Conservation (phyloP, 352 stramenopile genomes). For the Phytophthora citricola region DNA sequence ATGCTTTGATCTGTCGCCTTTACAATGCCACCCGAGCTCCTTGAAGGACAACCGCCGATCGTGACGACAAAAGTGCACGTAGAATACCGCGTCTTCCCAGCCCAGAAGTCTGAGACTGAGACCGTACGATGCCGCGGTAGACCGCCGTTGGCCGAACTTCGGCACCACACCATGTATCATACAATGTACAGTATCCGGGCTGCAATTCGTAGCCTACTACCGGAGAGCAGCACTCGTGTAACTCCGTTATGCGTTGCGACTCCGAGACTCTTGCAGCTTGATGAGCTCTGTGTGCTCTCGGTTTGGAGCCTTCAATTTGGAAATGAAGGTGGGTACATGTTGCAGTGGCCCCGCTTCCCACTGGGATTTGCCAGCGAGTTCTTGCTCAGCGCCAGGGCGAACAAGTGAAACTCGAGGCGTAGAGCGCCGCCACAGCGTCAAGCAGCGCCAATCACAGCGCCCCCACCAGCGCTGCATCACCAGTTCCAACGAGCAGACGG, state of each 20-base stretch:
- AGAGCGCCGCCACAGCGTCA: slow-evolving; percentile 13
- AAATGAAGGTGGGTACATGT: slow-evolving; percentile 3
- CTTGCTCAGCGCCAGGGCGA: slow-evolving; percentile 13
- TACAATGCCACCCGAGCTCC: neutral
- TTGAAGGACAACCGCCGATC: neutral
- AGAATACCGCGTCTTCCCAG: slow-evolving; percentile 9
- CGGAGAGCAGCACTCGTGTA: no score
- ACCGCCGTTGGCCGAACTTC: neutral
- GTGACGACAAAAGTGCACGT: slow-evolving; percentile 5
- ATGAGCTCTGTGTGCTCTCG: neutral
- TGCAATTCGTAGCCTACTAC: no score
- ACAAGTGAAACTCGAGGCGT: slow-evolving; percentile 8
- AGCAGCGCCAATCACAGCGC: slow-evolving; percentile 17
- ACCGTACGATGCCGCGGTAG: slow-evolving; percentile 5
- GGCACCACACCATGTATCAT: no score
- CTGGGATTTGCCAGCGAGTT: slow-evolving; percentile 12
- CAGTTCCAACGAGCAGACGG: slow-evolving; percentile 1
- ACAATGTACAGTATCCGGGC: no score
- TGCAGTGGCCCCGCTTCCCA: slow-evolving; percentile 20
- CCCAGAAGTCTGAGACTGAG: neutral
- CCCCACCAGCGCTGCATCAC: slow-evolving; percentile 27
- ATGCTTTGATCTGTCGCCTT: neutral
- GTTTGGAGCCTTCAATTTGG: no score
- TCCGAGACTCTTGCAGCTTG: neutral
- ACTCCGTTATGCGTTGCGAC: no score